Conservation (phyloP, 345 rosid species). For the Dipteronia dyeriana region DNA sequence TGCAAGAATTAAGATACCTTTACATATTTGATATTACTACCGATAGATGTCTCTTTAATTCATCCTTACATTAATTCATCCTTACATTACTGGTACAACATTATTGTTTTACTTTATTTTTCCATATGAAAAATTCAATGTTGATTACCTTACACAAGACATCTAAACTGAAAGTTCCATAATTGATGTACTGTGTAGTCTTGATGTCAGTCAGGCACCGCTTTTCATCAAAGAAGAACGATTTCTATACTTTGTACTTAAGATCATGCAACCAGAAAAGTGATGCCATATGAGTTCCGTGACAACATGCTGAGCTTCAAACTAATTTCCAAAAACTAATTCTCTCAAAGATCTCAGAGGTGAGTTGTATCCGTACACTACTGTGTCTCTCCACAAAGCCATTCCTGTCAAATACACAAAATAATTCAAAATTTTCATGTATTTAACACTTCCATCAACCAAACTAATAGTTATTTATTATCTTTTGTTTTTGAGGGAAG, state of each 20-base stretch:
- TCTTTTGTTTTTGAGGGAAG: background rate
- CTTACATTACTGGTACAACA: background rate
- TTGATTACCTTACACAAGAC: background rate
- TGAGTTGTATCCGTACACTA: conserved; percentile 59
- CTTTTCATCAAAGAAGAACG: background rate
- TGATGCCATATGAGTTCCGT: conserved; percentile 15
- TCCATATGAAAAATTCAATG: background rate
- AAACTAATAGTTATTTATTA: background rate
- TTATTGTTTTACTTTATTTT: too few species aligned
- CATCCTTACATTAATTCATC: background rate
- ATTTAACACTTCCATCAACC: background rate
- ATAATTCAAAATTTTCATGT: background rate
- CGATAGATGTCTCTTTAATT: background rate
- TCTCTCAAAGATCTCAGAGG: conserved; percentile 69
- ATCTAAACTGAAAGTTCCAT: background rate
- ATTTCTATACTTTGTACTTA: background rate
- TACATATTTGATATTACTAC: too few species aligned
- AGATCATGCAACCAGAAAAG: background rate
- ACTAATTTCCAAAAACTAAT: conserved; percentile 54
- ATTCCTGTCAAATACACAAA: conserved; percentile 45
- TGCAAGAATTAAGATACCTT: too few species aligned
- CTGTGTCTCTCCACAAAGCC: conserved; percentile 74
- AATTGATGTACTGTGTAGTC: background rate
- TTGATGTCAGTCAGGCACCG: background rate
- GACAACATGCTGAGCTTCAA: conserved; percentile 2